phyloP scores from a whole-genome alignment of 306 rosid genomes.

The Lathyrus aphaca region DNA sequence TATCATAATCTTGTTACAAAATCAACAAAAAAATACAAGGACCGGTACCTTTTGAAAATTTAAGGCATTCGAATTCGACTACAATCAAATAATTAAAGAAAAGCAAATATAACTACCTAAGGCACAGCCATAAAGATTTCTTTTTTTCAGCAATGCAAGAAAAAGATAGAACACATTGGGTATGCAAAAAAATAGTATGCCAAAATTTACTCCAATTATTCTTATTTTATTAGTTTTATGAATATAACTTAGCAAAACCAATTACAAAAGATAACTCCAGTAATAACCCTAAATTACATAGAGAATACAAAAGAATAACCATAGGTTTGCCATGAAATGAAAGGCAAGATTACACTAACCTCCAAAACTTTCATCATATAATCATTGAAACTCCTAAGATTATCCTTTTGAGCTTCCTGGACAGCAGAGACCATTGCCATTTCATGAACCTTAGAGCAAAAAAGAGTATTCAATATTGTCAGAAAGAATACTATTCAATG shows the following conservation, averaged over 20 bases:
- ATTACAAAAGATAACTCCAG: constrained; percentile 29
- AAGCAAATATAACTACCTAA: constrained; percentile 13
- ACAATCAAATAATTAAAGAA: constrained; percentile 26
- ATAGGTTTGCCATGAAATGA: constrained; percentile 24
- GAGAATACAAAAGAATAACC: constrained; percentile 4
- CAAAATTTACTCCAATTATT: constrained; percentile 1
- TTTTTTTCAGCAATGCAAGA: constrained; percentile 26
- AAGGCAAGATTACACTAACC: constrained; percentile 58
- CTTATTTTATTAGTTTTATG: constrained; percentile 3
- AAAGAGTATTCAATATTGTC: constrained; percentile 30
- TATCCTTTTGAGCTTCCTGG: constrained; percentile 98
- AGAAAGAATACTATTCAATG: constrained; percentile 30
- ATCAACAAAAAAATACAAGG: constrained; percentile 23
- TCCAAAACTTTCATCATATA: constrained; percentile 92
- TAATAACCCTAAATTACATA: constrained; percentile 10
- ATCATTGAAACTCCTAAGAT: constrained; percentile 87
- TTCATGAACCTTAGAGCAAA: constrained; percentile 79
- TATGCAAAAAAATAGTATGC: constrained; percentile 14
- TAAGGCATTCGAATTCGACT: background rate
- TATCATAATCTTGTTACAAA: constrained; percentile 5
- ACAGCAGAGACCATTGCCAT: constrained; percentile 97
- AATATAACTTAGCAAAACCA: constrained; percentile 20
- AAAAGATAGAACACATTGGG: constrained; percentile 6
- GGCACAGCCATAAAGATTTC: constrained; percentile 30
- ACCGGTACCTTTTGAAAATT: background rate